Conservation (phyloP, 805 yeast species). For the Teunomyces stri region DNA sequence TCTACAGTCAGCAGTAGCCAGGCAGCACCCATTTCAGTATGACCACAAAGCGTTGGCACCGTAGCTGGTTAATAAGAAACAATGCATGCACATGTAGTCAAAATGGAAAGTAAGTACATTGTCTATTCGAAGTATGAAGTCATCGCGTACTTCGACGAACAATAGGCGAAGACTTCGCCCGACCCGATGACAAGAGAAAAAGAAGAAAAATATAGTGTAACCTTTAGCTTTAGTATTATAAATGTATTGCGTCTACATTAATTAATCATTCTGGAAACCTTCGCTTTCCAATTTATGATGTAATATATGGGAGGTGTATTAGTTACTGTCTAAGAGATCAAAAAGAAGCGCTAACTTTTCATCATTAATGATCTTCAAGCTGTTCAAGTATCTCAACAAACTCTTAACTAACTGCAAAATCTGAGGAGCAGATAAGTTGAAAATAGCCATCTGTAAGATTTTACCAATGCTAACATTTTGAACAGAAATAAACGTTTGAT, state of each 20-base stretch:
- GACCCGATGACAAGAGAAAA: too few species aligned
- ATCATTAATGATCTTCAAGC: slow-evolving; percentile 27
- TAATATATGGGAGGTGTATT: not conserved
- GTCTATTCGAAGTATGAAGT: not conserved
- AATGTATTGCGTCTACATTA: not conserved
- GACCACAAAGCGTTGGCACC: not conserved
- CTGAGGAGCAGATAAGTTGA: slow-evolving; percentile 65
- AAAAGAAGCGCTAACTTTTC: slow-evolving; percentile 26
- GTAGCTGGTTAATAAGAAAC: not conserved
- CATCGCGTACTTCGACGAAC: not conserved
- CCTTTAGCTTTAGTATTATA: not conserved
- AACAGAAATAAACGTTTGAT: slow-evolving; percentile 83
- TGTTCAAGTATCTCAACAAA: slow-evolving; percentile 52
- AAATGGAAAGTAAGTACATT: too few species aligned
- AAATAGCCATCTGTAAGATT: slow-evolving; percentile 70
- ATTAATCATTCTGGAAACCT: not conserved
- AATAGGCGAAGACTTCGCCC: not conserved
- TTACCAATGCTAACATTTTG: slow-evolving; percentile 71
- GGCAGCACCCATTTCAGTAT: not conserved
- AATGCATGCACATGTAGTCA: too few species aligned
- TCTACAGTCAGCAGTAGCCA: not conserved
- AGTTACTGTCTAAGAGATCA: slow-evolving; percentile 27
- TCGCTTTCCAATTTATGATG: too few species aligned
- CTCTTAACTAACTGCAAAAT: slow-evolving; percentile 60
- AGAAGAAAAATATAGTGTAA: too few species aligned